Percentiles rank a stretch among this genome's conserved stretches.
These are phyloP conservation scores for Stagonosporopsis rhizophila DNA, from an alignment of 2,329 filamentous ascomycete genomes.

Conservation along the genomic window DNA sequence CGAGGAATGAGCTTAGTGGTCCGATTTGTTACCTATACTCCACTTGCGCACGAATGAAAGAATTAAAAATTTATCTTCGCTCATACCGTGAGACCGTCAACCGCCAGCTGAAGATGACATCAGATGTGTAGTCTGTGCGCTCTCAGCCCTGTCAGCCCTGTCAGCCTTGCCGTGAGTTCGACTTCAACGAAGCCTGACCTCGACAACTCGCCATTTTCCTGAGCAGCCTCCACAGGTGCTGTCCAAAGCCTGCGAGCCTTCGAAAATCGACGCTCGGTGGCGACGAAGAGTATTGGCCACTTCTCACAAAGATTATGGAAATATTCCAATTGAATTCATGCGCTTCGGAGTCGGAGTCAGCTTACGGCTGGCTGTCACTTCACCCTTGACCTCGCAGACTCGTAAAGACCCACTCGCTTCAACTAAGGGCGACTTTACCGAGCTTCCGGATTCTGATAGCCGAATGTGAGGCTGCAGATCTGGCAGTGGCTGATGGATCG, in stretches of 20 bases:
- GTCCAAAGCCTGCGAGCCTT: neutral
- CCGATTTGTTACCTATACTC: slow-evolving; percentile 41
- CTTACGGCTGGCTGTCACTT: slow-evolving; percentile 7
- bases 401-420: neutral
- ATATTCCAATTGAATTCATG: neutral
- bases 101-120: slow-evolving; percentile 2
- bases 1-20: slow-evolving; percentile 26
- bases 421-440: neutral
- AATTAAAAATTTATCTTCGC: slow-evolving; percentile 1
- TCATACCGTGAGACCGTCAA: neutral
- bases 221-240: neutral
- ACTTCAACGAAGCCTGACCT: neutral
- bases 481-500: neutral
- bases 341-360: slow-evolving; percentile 11
- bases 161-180: neutral
- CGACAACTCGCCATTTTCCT: neutral
- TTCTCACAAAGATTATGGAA: neutral
- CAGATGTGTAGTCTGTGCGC: slow-evolving; percentile 6
- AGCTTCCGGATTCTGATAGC: neutral
- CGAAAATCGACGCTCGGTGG: neutral
- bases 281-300: neutral
- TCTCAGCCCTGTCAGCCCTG: neutral
- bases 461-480: neutral
- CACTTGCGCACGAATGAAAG: slow-evolving; percentile 34
- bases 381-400: neutral